Evolutionary conservation across 345 rosid genomes (phyloP).

Genomic region (Eutrema yunnanense): DNA sequence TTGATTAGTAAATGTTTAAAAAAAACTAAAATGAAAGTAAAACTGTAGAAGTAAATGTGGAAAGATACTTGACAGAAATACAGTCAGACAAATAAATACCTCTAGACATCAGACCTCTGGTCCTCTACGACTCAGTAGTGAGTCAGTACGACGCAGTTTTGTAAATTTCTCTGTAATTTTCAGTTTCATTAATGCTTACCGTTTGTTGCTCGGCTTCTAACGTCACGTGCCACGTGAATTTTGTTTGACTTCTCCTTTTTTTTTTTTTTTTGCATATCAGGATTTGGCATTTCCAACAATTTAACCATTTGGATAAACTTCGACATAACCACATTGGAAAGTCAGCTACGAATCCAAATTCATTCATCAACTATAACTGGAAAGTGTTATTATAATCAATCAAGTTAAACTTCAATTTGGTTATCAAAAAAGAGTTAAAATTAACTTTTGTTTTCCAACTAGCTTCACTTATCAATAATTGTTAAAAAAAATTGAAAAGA

Average conservation of each 20-base stretch:
- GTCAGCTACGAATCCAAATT: background rate
- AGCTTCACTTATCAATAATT: background rate
- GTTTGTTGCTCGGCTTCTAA: background rate
- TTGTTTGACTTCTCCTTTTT: background rate
- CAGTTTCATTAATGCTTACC: background rate
- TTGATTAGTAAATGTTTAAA: too few species aligned
- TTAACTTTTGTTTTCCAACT: background rate
- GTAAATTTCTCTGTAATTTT: background rate
- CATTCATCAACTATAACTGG: background rate
- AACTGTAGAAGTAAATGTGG: background rate
- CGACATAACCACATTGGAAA: background rate
- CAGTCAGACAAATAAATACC: constrained; percentile 1
- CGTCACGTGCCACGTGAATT: constrained; percentile 21
- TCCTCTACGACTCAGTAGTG: background rate
- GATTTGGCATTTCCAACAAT: background rate
- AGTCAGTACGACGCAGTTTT: background rate
- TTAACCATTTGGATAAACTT: background rate
- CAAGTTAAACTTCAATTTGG: background rate
- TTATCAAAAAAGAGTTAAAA: background rate
- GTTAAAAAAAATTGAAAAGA: background rate
- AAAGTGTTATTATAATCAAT: background rate
- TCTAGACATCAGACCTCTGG: background rate
- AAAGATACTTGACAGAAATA: constrained; percentile 8
- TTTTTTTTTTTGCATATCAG: background rate
- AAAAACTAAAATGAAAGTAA: background rate